Conservation (phyloP, 2,329 filamentous ascomycete genomes). For the Nemania sp. region DNA sequence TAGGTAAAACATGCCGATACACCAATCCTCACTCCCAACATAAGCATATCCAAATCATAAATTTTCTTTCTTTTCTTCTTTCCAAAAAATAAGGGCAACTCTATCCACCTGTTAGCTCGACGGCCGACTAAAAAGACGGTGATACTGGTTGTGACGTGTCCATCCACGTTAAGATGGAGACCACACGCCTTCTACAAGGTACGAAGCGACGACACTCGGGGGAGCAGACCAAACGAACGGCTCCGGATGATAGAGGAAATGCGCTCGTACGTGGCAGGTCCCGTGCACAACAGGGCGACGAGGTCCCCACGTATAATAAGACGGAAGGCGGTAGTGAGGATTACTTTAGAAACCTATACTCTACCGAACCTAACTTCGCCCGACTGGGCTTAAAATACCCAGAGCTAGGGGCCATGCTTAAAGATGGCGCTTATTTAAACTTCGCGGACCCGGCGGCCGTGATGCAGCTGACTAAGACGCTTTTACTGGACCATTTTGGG, state of each 20-base stretch:
- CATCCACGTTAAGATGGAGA: constrained; percentile 25
- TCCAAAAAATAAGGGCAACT: neutral
- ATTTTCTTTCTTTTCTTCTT: too few species aligned
- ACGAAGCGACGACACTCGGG: constrained; percentile 45
- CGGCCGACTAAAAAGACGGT: neutral
- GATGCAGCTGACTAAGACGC: constrained; percentile 82
- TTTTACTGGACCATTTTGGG: constrained; percentile 81
- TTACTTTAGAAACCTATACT: constrained; percentile 47
- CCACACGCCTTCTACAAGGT: constrained; percentile 23
- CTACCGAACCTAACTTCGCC: constrained; percentile 44
- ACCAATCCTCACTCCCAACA: neutral
- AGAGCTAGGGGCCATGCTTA: constrained; percentile 48
- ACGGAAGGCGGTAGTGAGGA: constrained; percentile 34
- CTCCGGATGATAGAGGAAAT: neutral
- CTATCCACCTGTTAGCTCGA: neutral
- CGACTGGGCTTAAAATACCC: constrained; percentile 44
- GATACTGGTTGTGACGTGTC: neutral
- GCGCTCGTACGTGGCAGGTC: neutral
- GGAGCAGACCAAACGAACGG: constrained; percentile 33
- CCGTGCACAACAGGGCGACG: neutral
- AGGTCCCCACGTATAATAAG: neutral
- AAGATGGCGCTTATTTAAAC: constrained; percentile 67
- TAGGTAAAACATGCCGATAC: too few species aligned
- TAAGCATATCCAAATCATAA: neutral
- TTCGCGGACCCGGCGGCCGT: constrained; percentile 83